Base-by-base conservation (phyloP, 2,329 filamentous ascomycete genomes). In the Epicoccum nigrum region DNA sequence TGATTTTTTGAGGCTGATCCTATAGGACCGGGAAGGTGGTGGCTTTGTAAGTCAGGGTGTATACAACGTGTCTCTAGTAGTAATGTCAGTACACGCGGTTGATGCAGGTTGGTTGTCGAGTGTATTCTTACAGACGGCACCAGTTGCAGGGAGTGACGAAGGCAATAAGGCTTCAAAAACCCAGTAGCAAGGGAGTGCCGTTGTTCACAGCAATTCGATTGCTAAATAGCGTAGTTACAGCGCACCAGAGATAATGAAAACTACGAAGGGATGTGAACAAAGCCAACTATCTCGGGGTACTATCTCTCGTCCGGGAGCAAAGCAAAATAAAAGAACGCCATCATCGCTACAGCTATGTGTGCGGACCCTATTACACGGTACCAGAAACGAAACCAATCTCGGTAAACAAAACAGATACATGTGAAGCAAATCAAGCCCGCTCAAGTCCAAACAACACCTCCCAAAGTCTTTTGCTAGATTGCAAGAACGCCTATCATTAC, bases 401-500 rank as follows among this genome's bases (percentile, higher is more conserved):
- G 23, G n/a, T 28, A 28, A 19, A 21, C 27, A 34, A 7, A 52
- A 52, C 43, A 52, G 49, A 46, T 46, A 27, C 49, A 43, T 42
- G 46, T 42, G 32, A 46, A 46, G 43, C 49, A 52, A 46, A 46
- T 20, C 27, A 33, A 52, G 37, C 49, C 45, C 49, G 49, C 49
- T 46, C 32, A 43, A 52, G 39, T 42, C 49, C 49, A 34, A 52
- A 47, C 46, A n/a, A 43, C 30, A 16, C 41, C 32, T 28, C 13
- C 23, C 30, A 41, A 41, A 38, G 31, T 25, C 35, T 46, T 49
- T 43, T 32, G 35, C 25, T 37, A 27, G 41, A 50, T 54, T 34
- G 32, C 35, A 45, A 49, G 55, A 67, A 64, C 58, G 57, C 60
- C 63, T 49, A 25, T 63, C 65, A 45, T 67, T 56, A 62, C 59